Base-by-base conservation (phyloP, 805 yeast species). In the Myxozyma neotropica region DNA sequence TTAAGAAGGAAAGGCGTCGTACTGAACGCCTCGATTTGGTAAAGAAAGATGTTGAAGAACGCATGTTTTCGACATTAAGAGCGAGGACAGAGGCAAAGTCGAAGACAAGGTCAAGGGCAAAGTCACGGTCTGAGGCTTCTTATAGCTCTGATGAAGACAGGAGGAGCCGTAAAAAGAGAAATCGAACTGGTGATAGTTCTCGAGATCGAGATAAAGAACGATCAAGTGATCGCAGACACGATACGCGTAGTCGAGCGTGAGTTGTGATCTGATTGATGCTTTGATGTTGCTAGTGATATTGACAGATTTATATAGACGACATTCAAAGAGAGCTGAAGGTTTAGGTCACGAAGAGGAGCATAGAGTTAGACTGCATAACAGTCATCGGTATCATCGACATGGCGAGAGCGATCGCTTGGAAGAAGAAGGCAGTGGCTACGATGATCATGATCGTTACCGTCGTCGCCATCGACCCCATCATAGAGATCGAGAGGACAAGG, bases 401-500 rank as follows among this genome's bases (percentile, higher is more conserved):
- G 10, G 3, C 5, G 21, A 6, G 35, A 19, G n/a, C 13, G n/a
- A 36, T 6, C 8, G 15, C 13, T n/a, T 5, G 6, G 8, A 26
- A 15, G 40, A 21, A n/a, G n/a, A n/a, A n/a, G n/a, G n/a, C n/a
- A n/a, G n/a, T 39, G 21, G 7, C 21, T n/a, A 17, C 21, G 43
- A 38, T 38, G 19, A 15, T 23, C 55, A 21, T 46, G 15, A 23
- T 38, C 45, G 27, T 31, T 31, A 43, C 44, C 5, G 38, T 4
- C 38, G 27, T 39, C 45, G 45, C 10, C 54, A 36, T 38, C 51
- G 40, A n/a, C 40, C 17, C 13, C 53, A 48, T 42, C 27, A 21
- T 21, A 21, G n/a, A 19, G 46, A 42, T 6, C 7, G 46, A 23
- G 27, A 42, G 10, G 10, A 24, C 2, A 6, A 24, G n/a, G 10